Evolutionary conservation across 257 asterid genomes (phyloP).

Genomic region (Vinca minor): DNA sequence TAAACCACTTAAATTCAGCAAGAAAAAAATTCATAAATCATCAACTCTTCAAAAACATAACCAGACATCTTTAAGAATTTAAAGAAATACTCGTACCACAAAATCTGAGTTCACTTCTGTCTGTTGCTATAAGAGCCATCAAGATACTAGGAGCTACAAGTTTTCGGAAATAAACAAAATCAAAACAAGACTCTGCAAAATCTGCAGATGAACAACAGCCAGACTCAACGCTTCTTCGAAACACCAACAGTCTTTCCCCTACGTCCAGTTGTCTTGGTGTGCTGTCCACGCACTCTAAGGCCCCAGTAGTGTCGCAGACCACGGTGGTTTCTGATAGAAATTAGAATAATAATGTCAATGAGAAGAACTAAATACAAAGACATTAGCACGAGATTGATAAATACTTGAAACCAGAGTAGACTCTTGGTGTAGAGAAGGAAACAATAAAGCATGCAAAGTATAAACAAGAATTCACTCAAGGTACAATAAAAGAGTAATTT

Average conservation of each 20-base stretch:
- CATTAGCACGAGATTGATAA: neutral
- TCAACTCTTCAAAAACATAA: constrained; percentile 3
- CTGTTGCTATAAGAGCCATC: constrained; percentile 2
- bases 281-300: constrained; percentile 91
- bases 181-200: neutral
- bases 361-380: neutral
- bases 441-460: neutral
- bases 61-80: constrained; percentile 4
- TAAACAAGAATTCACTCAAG: too few species aligned
- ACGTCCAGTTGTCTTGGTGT: constrained; percentile 90
- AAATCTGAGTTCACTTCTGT: constrained; percentile 9
- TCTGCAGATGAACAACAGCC: neutral
- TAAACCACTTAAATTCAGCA: too few species aligned
- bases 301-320: constrained; percentile 98
- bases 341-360: neutral
- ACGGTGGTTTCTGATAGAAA: constrained; percentile 60
- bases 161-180: neutral
- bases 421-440: neutral
- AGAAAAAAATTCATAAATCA: constrained; percentile 1
- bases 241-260: constrained; percentile 98
- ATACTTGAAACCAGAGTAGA: neutral
- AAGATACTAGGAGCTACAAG: neutral
- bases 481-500: too few species aligned
- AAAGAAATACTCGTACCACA: constrained; percentile 10
- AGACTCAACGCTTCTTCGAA: constrained; percentile 70